Conservation (phyloP, 192 early-diverging fungal species). For the Coemansia sp. region DNA sequence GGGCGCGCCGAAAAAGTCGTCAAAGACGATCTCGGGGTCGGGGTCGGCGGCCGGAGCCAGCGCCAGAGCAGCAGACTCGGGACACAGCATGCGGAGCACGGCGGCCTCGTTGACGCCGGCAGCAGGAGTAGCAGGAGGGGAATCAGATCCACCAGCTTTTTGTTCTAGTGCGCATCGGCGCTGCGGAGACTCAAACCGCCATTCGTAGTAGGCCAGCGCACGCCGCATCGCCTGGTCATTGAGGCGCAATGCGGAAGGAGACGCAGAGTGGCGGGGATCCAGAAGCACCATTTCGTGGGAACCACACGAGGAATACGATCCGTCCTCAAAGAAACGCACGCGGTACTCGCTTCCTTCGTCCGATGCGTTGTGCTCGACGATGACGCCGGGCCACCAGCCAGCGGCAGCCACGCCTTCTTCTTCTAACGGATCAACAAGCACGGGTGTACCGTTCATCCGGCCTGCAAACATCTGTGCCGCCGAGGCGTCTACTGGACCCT, state of each 20-base stretch:
- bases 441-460: slow-evolving; percentile 31
- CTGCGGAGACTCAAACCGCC: slow-evolving; percentile 25
- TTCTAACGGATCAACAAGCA: slow-evolving; percentile 50
- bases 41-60: slow-evolving; percentile 12
- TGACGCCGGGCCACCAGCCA: slow-evolving; percentile 50
- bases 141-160: not conserved
- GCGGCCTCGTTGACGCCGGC: slow-evolving; percentile 29
- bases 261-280: slow-evolving; percentile 7
- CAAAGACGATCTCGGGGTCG: slow-evolving; percentile 28
- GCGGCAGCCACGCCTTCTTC: not conserved
- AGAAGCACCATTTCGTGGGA: slow-evolving; percentile 36
- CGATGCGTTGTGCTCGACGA: slow-evolving; percentile 14
- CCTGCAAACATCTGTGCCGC: slow-evolving; percentile 34
- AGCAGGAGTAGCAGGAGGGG: not conserved
- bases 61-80: slow-evolving; percentile 6
- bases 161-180: not conserved
- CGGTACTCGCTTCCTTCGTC: not conserved
- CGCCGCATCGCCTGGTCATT: slow-evolving; percentile 32
- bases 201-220: slow-evolving; percentile 50
- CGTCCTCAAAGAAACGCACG: slow-evolving; percentile 47
- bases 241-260: slow-evolving; percentile 1
- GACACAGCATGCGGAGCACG: slow-evolving; percentile 11
- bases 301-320: slow-evolving; percentile 34
- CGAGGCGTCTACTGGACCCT: slow-evolving; percentile 15
- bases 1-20: slow-evolving; percentile 26